Evolutionary conservation across 768 basidiomycete species (phyloP).

Genomic region (Boletus barrowsii): DNA sequence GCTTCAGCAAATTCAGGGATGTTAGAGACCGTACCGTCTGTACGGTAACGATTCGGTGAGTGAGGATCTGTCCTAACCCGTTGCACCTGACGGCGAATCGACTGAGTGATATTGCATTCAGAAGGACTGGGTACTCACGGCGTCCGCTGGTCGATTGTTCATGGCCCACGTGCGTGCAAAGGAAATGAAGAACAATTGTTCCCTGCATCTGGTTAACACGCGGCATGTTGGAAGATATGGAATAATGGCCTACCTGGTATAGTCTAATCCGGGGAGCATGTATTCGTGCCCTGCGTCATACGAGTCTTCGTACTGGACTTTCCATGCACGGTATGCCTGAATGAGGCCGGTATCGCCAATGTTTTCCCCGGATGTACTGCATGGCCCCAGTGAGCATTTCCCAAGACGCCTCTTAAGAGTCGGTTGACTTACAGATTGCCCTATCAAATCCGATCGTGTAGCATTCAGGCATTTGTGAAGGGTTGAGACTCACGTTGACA

Average conservation of each 20-base stretch:
- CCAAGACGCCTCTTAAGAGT: neutral
- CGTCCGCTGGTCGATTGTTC: constrained; percentile 74
- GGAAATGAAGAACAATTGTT: constrained; percentile 92
- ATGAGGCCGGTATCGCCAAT: constrained; percentile 85
- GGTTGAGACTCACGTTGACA: constrained; percentile 63
- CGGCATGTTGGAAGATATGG: neutral
- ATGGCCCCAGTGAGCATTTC: constrained; percentile 9
- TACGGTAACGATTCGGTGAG: constrained; percentile 74
- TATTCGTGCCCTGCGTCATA: constrained; percentile 60
- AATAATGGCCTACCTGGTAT: constrained; percentile 51
- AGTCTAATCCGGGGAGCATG: constrained; percentile 77
- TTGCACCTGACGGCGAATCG: constrained; percentile 48
- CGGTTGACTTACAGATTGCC: constrained; percentile 64
- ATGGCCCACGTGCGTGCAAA: constrained; percentile 88
- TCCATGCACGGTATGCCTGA: constrained; percentile 91
- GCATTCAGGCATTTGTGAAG: neutral
- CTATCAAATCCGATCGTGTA: constrained; percentile 33
- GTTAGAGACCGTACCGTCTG: constrained; percentile 84
- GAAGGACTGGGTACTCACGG: constrained; percentile 42
- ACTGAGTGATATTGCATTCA: neutral
- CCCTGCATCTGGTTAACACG: constrained; percentile 41
- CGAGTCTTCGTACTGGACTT: constrained; percentile 64
- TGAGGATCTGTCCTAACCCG: constrained; percentile 87
- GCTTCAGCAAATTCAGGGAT: constrained; percentile 86
- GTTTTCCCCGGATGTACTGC: constrained; percentile 87